Percentiles rank a stretch among this genome's conserved stretches.
phyloP scores from a whole-genome alignment of 495 filamentous ascomycete species.

The Podospora fimiseda region DNA sequence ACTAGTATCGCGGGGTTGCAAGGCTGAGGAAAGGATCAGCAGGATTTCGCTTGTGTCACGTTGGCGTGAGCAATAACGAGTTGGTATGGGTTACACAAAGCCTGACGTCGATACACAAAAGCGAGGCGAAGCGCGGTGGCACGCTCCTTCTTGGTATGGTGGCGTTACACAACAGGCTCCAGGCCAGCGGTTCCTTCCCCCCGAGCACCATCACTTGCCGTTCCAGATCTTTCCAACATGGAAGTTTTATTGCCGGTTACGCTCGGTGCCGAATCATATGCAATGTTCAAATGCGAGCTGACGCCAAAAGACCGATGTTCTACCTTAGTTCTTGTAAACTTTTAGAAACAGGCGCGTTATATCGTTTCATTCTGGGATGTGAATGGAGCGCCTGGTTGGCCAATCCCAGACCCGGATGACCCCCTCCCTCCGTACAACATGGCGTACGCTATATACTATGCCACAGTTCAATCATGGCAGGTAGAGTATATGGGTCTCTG shows the following conservation, averaged over 20 bases:
- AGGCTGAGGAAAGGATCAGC: background rate
- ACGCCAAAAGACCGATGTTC: background rate
- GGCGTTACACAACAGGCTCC: background rate
- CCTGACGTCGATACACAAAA: background rate
- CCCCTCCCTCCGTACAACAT: background rate
- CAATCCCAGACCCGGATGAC: background rate
- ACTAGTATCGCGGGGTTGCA: background rate
- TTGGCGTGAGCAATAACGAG: background rate
- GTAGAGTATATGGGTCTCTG: background rate
- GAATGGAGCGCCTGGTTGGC: background rate
- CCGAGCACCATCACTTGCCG: no score
- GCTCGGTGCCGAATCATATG: background rate
- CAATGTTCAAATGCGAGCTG: background rate
- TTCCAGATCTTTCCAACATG: no score
- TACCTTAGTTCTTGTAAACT: no score
- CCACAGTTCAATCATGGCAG: background rate
- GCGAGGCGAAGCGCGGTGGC: background rate
- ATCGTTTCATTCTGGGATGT: background rate
- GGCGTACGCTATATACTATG: background rate
- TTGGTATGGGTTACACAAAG: background rate
- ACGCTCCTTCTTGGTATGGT: background rate
- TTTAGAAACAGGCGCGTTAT: background rate
- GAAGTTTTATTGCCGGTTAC: no score
- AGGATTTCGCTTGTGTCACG: background rate
- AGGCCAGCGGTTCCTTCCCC: background rate